Evolutionary conservation across 306 rosid species (phyloP), one percentile per base, ranked within the genome.

Genomic region (Mimosa pudica): DNA sequence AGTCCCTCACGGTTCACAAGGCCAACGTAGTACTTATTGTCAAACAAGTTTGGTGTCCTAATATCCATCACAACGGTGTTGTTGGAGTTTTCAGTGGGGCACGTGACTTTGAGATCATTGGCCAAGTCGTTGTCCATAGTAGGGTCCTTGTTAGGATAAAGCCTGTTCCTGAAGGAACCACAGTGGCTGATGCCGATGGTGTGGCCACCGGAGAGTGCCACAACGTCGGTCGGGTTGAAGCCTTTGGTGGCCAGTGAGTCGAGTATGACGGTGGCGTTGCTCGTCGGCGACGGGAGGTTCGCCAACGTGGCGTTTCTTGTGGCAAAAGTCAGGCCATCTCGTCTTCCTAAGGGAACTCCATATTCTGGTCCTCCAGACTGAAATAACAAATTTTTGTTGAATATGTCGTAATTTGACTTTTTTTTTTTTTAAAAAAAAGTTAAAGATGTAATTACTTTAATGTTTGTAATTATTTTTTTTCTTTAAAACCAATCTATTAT

Each of bases 171-270:
- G 83, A 91, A 89, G 47, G 90, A 77, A 2, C 9, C 1, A 7
- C 93, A 89, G 13, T 89, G 90, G 52, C 86, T 61, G 1, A 84
- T 52, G 3, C 96, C 96, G 0, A 89, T 84, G 6, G 96, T 89
- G 86, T 91, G 96, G 57, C 84, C 92, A 1, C 96, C 93, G 0
- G 90, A 89, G 42, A 91, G 87, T 13, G 93, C 89, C 0, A 89
- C 93, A 0, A 85, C 84, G 1, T 91, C 92, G 0, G 88, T 85
- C 12, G 81, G 78, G 14, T 86, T 80, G 2, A 91, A 70, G 18
- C 78, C 84, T 67, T 86, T 76, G 17, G 44, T 65, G 10, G 84
- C 82, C 0, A 91, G 83, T 0, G 18, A 24, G 1, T 20, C 16
- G 4, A 91, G 67, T 18, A 87, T 81, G 1, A 0, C 62, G 7